phyloP scores from a whole-genome alignment of 1,284 basidiomycete species.

The Ustilago trichophora region DNA sequence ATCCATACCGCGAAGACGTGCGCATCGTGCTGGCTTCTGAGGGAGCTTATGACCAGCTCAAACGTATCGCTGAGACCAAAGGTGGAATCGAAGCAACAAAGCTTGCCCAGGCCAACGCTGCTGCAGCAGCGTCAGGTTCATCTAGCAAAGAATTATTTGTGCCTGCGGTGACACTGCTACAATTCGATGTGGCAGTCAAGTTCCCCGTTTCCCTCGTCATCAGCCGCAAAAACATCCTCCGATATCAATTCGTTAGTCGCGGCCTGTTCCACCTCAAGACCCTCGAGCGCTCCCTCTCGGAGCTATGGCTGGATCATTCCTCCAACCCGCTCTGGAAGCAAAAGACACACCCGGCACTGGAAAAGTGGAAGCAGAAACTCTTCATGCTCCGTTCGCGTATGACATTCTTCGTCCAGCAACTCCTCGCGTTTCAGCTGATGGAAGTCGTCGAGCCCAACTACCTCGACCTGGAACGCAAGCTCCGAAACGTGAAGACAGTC shows the following conservation, averaged over 20 bases:
- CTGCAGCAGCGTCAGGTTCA: constrained; percentile 25
- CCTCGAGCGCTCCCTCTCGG: constrained; percentile 55
- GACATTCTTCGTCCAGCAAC: constrained; percentile 63
- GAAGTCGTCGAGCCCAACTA: constrained; percentile 66
- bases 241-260: constrained; percentile 64
- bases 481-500: constrained; percentile 59
- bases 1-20: constrained; percentile 64
- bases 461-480: constrained; percentile 55
- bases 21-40: constrained; percentile 61
- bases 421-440: constrained; percentile 61
- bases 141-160: constrained; percentile 67
- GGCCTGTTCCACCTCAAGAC: constrained; percentile 63
- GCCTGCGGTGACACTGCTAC: constrained; percentile 50
- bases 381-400: constrained; percentile 62
- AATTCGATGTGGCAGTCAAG: constrained; percentile 64
- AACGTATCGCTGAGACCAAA: constrained; percentile 65
- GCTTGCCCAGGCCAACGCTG: constrained; percentile 54
- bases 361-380: constrained; percentile 62
- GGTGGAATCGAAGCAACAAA: constrained; percentile 64
- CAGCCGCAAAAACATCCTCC: constrained; percentile 65
- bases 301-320: constrained; percentile 61
- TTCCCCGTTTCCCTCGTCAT: constrained; percentile 66
- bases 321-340: constrained; percentile 45
- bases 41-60: constrained; percentile 64
- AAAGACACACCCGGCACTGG: constrained; percentile 49